Conservation (phyloP, 306 rosid species). For the Vachellia collinsii region DNA sequence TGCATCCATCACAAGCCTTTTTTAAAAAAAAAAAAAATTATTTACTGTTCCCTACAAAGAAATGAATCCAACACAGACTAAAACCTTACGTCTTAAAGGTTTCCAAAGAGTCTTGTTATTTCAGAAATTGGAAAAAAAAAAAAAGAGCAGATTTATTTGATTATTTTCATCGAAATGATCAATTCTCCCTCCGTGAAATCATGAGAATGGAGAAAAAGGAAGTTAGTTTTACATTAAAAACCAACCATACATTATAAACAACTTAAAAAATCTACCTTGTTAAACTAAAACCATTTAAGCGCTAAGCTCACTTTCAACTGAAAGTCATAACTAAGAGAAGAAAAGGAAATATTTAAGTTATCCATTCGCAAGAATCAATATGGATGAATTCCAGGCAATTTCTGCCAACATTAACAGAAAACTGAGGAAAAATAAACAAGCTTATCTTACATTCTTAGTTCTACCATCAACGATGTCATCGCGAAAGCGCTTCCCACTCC, state of each 20-base stretch:
- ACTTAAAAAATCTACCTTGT: neutral
- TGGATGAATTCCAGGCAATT: neutral
- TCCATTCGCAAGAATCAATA: neutral
- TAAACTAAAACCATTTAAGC: slow-evolving; percentile 25
- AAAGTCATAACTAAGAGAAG: slow-evolving; percentile 3
- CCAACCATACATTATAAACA: neutral
- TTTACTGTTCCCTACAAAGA: slow-evolving; percentile 12
- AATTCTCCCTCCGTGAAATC: slow-evolving; percentile 5
- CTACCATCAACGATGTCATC: slow-evolving; percentile 70
- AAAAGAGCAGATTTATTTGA: slow-evolving; percentile 5
- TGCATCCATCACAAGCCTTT: slow-evolving; percentile 10
- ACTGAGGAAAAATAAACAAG: neutral
- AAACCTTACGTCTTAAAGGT: neutral
- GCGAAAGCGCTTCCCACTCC: slow-evolving; percentile 79
- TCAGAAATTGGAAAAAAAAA: neutral
- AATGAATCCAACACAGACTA: slow-evolving; percentile 12
- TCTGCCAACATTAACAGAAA: neutral
- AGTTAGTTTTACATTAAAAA: neutral
- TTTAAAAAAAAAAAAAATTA: no score
- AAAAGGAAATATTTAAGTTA: neutral
- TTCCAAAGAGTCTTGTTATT: slow-evolving; percentile 20
- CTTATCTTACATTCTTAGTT: slow-evolving; percentile 69
- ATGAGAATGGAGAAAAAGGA: neutral
- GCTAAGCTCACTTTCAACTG: slow-evolving; percentile 11
- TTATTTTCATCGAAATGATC: neutral